phyloP scores from a whole-genome alignment of 225 moss, liverwort and hornwort genomes.

The Sphagnum contortum region DNA sequence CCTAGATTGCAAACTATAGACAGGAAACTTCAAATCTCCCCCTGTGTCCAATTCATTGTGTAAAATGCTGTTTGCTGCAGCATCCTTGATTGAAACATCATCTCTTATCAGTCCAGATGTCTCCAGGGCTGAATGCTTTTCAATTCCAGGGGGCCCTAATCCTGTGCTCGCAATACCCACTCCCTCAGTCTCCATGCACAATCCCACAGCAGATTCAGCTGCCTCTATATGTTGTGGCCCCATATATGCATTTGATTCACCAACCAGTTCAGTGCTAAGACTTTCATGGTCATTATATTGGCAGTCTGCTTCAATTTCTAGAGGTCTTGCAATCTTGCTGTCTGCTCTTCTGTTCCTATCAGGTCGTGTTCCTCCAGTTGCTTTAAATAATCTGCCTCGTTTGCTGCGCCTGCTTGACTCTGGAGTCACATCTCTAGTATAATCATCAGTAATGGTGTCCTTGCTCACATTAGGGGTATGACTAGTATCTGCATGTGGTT shows the following conservation, averaged over 20 bases:
- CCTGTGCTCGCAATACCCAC: constrained; percentile 9
- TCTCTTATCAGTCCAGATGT: background rate
- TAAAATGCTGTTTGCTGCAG: constrained; percentile 18
- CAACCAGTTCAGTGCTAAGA: no score
- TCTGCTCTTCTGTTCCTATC: constrained; percentile 37
- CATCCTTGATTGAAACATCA: constrained; percentile 13
- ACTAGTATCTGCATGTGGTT: constrained; percentile 13
- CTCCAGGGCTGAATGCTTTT: background rate
- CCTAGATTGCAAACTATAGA: background rate
- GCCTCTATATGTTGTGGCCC: constrained; percentile 16
- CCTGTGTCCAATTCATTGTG: constrained; percentile 11
- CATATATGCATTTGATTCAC: no score
- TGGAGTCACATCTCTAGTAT: constrained; percentile 27
- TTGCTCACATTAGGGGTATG: constrained; percentile 15
- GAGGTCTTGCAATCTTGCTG: constrained; percentile 16
- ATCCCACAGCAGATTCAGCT: constrained; percentile 25
- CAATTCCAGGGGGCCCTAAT: constrained; percentile 15
- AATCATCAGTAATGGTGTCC: constrained; percentile 16
- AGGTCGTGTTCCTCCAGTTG: constrained; percentile 17
- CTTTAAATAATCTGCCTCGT: constrained; percentile 44
- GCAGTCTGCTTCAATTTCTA: background rate
- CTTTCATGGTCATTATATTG: constrained; percentile 6
- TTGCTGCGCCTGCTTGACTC: constrained; percentile 51
- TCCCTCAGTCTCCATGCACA: constrained; percentile 12
- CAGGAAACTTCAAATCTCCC: constrained; percentile 6